Evolutionary conservation across 148 eudicot species (phyloP).

Genomic region (Rhododendron henanense): DNA sequence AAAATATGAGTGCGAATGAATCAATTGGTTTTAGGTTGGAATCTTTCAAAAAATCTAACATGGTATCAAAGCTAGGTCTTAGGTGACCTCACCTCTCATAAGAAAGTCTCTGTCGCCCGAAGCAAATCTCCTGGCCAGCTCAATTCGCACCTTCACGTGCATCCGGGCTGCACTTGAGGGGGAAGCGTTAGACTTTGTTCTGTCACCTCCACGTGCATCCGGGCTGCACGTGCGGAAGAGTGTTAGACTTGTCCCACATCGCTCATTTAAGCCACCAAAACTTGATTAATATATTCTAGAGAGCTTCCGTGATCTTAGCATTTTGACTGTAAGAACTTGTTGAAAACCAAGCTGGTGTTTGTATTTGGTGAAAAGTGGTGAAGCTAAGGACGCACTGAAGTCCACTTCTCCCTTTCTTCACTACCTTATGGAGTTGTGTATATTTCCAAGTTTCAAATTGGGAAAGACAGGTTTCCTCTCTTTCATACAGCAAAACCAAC

Average conservation of each 20-base stretch:
- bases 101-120: no score
- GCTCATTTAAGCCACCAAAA: no score
- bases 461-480: not conserved
- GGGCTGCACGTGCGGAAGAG: no score
- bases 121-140: no score
- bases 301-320: not conserved
- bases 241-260: no score
- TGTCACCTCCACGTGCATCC: no score
- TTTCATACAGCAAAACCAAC: not conserved
- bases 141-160: no score
- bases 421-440: not conserved
- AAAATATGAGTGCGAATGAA: not conserved
- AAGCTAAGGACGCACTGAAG: slow-evolving; percentile 24
- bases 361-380: slow-evolving; percentile 8
- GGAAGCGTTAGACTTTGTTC: no score
- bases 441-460: not conserved
- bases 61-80: not conserved
- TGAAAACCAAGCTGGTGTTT: not conserved
- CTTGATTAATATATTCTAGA: no score
- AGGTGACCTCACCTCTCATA: not conserved
- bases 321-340: slow-evolving; percentile 16
- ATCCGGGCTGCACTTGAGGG: no score
- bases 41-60: no score
- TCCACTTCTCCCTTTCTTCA: slow-evolving; percentile 4
- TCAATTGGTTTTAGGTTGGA: no score